These are phyloP conservation scores for Cudoniella acicularis DNA, from an alignment of 495 filamentous ascomycete genomes.

Conservation along the genomic window DNA sequence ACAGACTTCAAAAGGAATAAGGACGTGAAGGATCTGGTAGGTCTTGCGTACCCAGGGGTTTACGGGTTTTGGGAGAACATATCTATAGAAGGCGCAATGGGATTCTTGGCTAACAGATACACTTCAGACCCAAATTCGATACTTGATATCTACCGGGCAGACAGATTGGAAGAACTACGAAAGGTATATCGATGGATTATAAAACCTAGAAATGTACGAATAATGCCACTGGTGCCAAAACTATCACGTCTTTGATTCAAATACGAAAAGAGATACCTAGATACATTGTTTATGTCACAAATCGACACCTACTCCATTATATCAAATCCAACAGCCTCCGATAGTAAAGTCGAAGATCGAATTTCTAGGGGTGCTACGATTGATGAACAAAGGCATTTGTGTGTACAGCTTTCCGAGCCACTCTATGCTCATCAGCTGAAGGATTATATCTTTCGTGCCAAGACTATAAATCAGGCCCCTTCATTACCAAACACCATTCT, in stretches of 20 bases:
- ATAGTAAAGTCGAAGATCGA: not conserved
- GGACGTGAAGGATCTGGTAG: slow-evolving; percentile 64
- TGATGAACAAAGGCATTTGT: slow-evolving; percentile 98
- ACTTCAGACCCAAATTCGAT: slow-evolving; percentile 45
- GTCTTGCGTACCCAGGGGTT: slow-evolving; percentile 18
- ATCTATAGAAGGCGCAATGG: no score
- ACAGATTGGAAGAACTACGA: slow-evolving; percentile 58
- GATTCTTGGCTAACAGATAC: slow-evolving; percentile 12
- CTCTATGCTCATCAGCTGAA: slow-evolving; percentile 86
- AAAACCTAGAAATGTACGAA: not conserved
- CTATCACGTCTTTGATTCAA: no score
- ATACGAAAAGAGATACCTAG: not conserved
- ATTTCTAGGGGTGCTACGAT: no score
- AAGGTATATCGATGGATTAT: slow-evolving; percentile 51
- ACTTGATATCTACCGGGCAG: slow-evolving; percentile 53
- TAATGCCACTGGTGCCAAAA: no score
- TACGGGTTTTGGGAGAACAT: not conserved
- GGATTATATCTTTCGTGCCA: slow-evolving; percentile 87
- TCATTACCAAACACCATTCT: slow-evolving; percentile 90
- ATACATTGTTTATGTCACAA: no score
- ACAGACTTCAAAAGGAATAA: slow-evolving; percentile 73
- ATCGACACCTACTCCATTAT: no score
- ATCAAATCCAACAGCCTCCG: no score
- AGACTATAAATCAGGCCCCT: slow-evolving; percentile 62
- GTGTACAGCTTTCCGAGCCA: slow-evolving; percentile 93